A percentile compares a stretch with the other conserved stretches of the same genome.
These are phyloP conservation scores for Globisporangium cylindrosporum DNA, from an alignment of 352 stramenopile species.

Conservation along the genomic window DNA sequence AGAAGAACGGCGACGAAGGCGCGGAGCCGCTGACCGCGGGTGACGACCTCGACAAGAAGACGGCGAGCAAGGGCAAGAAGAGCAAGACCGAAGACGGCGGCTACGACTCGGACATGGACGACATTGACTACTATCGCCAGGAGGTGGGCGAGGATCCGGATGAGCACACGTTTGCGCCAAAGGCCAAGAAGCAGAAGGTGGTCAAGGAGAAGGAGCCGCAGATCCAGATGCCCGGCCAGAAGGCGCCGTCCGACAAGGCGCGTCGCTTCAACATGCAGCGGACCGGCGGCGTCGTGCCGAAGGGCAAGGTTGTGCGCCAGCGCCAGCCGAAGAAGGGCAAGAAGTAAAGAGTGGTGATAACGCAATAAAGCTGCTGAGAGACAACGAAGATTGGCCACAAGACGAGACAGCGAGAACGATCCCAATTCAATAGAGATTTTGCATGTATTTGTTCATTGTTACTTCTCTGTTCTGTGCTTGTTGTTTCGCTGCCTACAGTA, in stretches of 20 bases:
- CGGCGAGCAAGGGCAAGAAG: conserved; percentile 18
- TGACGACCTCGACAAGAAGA: conserved; percentile 41
- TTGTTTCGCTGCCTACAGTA: neutral
- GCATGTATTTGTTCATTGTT: neutral
- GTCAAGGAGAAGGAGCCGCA: conserved; percentile 17
- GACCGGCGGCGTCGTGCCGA: conserved; percentile 28
- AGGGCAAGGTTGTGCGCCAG: conserved; percentile 60
- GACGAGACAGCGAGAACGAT: neutral
- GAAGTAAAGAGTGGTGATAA: neutral
- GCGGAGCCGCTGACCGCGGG: conserved; percentile 15
- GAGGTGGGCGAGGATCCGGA: conserved; percentile 82
- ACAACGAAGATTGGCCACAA: conserved; percentile 1
- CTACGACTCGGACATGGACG: conserved; percentile 67
- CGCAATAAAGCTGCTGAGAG: neutral
- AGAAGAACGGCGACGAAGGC: conserved; percentile 32
- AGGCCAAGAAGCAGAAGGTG: conserved; percentile 51
- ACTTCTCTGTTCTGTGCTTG: neutral
- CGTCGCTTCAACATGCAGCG: conserved; percentile 44
- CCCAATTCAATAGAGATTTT: conserved; percentile 4
- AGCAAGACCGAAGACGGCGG: conserved; percentile 23
- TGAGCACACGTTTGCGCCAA: conserved; percentile 73
- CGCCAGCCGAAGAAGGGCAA: conserved; percentile 48
- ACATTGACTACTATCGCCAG: conserved; percentile 81
- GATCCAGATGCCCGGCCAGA: conserved; percentile 54
- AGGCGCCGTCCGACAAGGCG: conserved; percentile 66